phyloP scores from a whole-genome alignment of 805 yeast genomes.

The Wickerhamiella parazyma region DNA sequence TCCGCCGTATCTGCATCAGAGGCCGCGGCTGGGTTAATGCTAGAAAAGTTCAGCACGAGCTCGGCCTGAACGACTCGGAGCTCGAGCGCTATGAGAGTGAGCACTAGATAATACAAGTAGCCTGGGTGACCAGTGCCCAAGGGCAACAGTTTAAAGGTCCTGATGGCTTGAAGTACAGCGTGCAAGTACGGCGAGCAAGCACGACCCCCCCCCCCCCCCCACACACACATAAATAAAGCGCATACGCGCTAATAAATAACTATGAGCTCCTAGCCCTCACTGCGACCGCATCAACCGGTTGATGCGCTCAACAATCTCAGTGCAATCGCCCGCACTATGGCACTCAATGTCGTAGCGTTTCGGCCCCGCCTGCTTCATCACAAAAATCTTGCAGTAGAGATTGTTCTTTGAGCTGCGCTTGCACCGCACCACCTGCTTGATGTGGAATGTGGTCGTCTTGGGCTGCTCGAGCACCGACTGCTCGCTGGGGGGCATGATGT shows the following conservation, averaged over 20 bases:
- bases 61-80: neutral
- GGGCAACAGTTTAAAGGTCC: too few species aligned
- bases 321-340: conserved; percentile 40
- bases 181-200: too few species aligned
- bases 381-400: conserved; percentile 66
- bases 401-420: conserved; percentile 70
- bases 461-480: conserved; percentile 55
- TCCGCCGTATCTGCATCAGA: conserved; percentile 5
- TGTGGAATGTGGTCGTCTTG: conserved; percentile 78
- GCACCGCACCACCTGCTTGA: conserved; percentile 58
- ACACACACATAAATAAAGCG: too few species aligned
- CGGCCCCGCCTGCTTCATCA: conserved; percentile 51
- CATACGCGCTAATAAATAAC: too few species aligned
- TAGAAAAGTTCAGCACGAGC: conserved; percentile 1
- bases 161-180: too few species aligned
- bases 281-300: conserved; percentile 30
- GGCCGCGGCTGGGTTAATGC: conserved; percentile 7
- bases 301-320: conserved; percentile 64
- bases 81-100: neutral
- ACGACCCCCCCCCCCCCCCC: too few species aligned
- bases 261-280: neutral
- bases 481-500: conserved; percentile 75
- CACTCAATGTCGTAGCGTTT: conserved; percentile 87
- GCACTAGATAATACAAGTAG: too few species aligned
- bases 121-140: too few species aligned